Base-by-base conservation (phyloP, 345 rosid species). In the Draba incana region DNA sequence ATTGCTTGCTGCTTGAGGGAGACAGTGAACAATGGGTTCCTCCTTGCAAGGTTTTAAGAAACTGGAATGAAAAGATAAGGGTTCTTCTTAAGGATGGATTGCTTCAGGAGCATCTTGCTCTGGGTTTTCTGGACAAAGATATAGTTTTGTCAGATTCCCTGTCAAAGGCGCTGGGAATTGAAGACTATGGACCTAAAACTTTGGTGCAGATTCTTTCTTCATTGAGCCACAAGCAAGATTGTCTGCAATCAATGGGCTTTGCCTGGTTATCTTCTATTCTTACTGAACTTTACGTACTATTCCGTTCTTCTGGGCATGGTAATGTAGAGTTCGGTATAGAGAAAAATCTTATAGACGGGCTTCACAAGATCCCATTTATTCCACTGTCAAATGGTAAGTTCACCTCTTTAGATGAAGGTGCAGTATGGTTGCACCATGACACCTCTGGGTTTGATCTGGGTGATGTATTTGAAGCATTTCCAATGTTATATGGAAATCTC, bases 391-490 rank as follows among this genome's bases (percentile, higher is more conserved):
- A 87, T 76, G 94, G 96, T 55, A 78, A 84, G 47, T 87, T 80
- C 72, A 75, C 89, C 81, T 82, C 94, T 51, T 77, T 84, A 69
- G 80, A 78, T 74, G 83, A 79, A 74, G 96, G 89, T 44, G 76
- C 90, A 33, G 82, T 90, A 70, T 93, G 98, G 98, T 77, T 93
- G 70, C 92, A 83, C 70, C 84, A 82, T 78, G 92, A 90, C 74
- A 68, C 62, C 38, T 37, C 75, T 51, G 85, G 76, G 50, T 70
- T 62, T 66, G 81, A 84, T 69, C 81, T 83, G 68, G 84, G 81
- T 46, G 78, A 65, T 68, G 85, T 78, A 25, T 74, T 82, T 62
- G 85, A 83, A 68, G 81, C 82, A 56, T 93, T 93, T 76, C 97
- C 98, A 6, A 78, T 76, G 39, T 81, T 93, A 75, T 83, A 83